Base-by-base conservation (phyloP, 768 basidiomycete genomes). In the Tylopilus sp. region DNA sequence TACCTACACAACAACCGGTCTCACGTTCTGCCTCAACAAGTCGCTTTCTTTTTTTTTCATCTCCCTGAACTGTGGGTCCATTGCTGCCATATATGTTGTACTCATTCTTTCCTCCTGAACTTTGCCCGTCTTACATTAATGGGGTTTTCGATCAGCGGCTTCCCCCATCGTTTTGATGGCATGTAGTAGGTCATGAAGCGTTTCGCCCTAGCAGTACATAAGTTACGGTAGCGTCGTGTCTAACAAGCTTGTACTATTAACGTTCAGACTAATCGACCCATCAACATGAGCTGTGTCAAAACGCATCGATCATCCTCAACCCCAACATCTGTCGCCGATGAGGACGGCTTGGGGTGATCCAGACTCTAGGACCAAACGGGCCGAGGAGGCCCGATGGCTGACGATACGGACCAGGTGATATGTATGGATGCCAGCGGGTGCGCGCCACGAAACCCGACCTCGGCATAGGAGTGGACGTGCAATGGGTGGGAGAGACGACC, bases 31-130 rank as follows among this genome's bases (percentile, higher is more conserved):
- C 8, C 25, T n/a, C n/a, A n/a, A 35, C 15, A 35, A 35, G 12
- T 35, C 12, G 12, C 17, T 13, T 35, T 35, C 3, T 17, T 35
- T 13, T 35, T 35, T 15, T 17, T n/a, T 35, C 13, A 17, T n/a
- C 35, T 35, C 15, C 35, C 3, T 35, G 13, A n/a, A 52, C 28
- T 28, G 11, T 28, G 54, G 50, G 47, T 54, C 36, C 38, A 51
- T 51, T 48, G 44, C 44, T 55, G 51, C 45, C 45, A 52, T 30
- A 56, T 41, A 47, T 57, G 48, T 46, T 48, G 42, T 47, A 59
- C 30, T 51, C 17, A 6, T 35, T 6, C 8, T n/a, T 35, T 35
- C 35, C 35, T 35, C 35, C 35, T 17, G 35, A 35, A 17, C 28
- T 28, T 28, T 28, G 28, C 28, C 11, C 28, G 6, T 12, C 31